Evolutionary conservation across 768 basidiomycete species (phyloP).

Genomic region (Agaricus subrufescens): DNA sequence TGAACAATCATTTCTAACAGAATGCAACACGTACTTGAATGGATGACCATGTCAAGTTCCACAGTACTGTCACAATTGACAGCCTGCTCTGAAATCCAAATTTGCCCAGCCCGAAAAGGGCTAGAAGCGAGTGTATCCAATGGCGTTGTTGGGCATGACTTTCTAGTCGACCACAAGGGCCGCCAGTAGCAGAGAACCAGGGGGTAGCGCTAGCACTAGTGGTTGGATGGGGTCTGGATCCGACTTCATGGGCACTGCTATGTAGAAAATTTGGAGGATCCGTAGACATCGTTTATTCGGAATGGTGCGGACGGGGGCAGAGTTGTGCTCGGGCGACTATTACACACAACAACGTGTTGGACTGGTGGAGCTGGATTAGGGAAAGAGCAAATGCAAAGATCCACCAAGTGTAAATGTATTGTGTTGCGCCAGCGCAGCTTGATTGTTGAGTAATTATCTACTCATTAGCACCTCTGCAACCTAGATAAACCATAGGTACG

Average conservation of each 20-base stretch:
- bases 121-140: conserved; percentile 17
- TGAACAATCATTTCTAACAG: background rate
- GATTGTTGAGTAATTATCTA: too few relatives aligned
- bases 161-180: conserved; percentile 3
- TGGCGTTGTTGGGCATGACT: background rate
- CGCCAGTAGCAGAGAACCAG: background rate
- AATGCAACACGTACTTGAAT: conserved; percentile 36
- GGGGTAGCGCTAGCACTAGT: background rate
- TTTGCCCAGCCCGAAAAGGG: conserved; percentile 50
- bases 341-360: too few relatives aligned
- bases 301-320: background rate
- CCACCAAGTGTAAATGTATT: too few relatives aligned
- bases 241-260: conserved; percentile 27
- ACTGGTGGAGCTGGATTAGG: too few relatives aligned
- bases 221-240: conserved; percentile 27
- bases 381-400: too few relatives aligned
- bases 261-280: conserved; percentile 14
- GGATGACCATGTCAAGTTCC: conserved; percentile 45
- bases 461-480: too few relatives aligned
- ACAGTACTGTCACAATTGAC: conserved; percentile 47
- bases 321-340: background rate
- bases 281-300: conserved; percentile 17
- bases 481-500: too few relatives aligned
- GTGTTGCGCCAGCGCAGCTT: too few relatives aligned
- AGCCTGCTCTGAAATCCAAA: conserved; percentile 47